Evolutionary conservation across 129 eudicot genomes (phyloP).

Genomic region (Logfia minima): DNA sequence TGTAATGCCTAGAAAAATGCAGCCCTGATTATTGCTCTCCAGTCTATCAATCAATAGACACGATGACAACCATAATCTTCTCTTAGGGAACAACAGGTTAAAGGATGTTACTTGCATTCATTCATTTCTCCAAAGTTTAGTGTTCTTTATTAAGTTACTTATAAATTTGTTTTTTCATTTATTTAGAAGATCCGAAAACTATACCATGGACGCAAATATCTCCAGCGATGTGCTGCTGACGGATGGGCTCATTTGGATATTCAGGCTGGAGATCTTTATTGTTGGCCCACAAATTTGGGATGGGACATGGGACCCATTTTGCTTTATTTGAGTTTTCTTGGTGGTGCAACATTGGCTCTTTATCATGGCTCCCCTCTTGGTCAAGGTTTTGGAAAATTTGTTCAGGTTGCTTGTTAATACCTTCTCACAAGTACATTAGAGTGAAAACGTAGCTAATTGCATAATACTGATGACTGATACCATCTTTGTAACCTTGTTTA

Average conservation of each 20-base stretch:
- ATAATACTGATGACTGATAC: neutral
- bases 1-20: conserved; percentile 13
- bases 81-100: conserved; percentile 97
- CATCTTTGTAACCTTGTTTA: neutral
- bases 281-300: conserved; percentile 97
- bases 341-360: conserved; percentile 85
- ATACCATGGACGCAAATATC: conserved; percentile 96
- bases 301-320: conserved; percentile 94
- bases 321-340: conserved; percentile 67
- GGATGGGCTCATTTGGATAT: conserved; percentile 71
- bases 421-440: conserved; percentile 6
- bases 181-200: conserved; percentile 93
- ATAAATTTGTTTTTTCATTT: neutral
- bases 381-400: conserved; percentile 79
- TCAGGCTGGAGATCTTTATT: too few species aligned
- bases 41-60: conserved; percentile 59
- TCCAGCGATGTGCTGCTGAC: conserved; percentile 75
- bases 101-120: neutral
- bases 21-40: conserved; percentile 61
- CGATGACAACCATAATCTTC: conserved; percentile 72
- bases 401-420: conserved; percentile 57
- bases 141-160: neutral
- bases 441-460: neutral
- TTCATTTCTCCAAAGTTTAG: neutral
- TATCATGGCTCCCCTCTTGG: conserved; percentile 94